Evolutionary conservation across 352 stramenopile genomes (phyloP), one percentile per base, ranked within the genome.

Genomic region (Pilasporangium apinafurcum): DNA sequence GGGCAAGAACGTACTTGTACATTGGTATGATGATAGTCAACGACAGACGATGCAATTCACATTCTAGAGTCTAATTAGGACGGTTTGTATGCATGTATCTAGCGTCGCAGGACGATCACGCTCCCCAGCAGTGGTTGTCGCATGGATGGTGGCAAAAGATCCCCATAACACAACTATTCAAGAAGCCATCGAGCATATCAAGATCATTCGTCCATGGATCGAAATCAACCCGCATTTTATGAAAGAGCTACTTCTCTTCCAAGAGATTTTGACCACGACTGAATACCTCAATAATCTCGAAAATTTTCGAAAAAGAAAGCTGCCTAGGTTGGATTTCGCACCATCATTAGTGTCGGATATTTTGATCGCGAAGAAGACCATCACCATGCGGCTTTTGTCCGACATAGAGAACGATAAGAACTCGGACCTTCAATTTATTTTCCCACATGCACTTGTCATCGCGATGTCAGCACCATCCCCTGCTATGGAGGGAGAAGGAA

Each of bases 31-130:
- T n/a, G n/a, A n/a, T n/a, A n/a, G n/a, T n/a, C n/a, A n/a, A n/a
- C n/a, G n/a, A n/a, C n/a, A n/a, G n/a, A n/a, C n/a, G n/a, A n/a
- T n/a, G n/a, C n/a, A n/a, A n/a, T n/a, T n/a, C n/a, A n/a, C n/a
- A n/a, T n/a, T n/a, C n/a, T n/a, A n/a, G n/a, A n/a, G n/a, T n/a
- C n/a, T n/a, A n/a, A n/a, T n/a, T n/a, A n/a, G n/a, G n/a, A n/a
- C n/a, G n/a, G n/a, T n/a, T n/a, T n/a, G n/a, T n/a, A n/a, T n/a
- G n/a, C n/a, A n/a, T n/a, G n/a, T n/a, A n/a, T n/a, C n/a, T 42
- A 90, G 78, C 29, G 60, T 90, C 13, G 74, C 74, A 5, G 74
- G 78, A 2, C 65, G 75, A 28, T 90, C 74, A 0, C 67, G 78
- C 4, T 90, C 78, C 1, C 62, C 68, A 0, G 65, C 78, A 2